These are phyloP conservation scores for Trichophaea hybrida DNA, from an alignment of 2,329 filamentous ascomycete species.

Conservation along the genomic window DNA sequence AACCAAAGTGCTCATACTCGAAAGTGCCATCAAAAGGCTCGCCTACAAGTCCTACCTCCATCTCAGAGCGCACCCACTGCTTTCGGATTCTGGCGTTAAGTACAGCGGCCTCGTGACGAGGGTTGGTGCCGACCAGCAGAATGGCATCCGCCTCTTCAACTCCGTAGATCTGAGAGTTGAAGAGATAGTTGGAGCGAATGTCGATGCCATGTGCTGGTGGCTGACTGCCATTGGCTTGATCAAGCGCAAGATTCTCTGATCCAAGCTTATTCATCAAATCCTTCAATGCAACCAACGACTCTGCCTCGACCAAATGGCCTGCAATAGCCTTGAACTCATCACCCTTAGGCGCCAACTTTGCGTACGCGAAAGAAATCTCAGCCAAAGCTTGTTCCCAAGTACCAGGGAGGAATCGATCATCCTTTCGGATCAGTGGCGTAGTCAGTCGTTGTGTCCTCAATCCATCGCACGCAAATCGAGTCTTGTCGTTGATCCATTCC, in stretches of 20 bases:
- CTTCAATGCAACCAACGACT: conserved; percentile 91
- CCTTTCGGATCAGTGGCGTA: conserved; percentile 73
- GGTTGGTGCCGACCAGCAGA: conserved; percentile 86
- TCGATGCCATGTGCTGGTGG: conserved; percentile 88
- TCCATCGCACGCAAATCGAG: conserved; percentile 88
- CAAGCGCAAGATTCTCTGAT: conserved; percentile 87
- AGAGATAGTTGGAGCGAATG: conserved; percentile 83
- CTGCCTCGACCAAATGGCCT: conserved; percentile 79
- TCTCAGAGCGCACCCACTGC: conserved; percentile 89
- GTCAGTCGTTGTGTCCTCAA: conserved; percentile 92
- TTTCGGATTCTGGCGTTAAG: conserved; percentile 95
- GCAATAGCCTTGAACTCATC: conserved; percentile 95
- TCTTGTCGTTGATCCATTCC: conserved; percentile 99
- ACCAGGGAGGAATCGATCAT: conserved; percentile 80
- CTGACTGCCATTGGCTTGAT: conserved; percentile 68
- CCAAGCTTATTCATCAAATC: conserved; percentile 92
- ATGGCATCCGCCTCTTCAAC: conserved; percentile 89
- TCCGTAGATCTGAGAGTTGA: conserved; percentile 90
- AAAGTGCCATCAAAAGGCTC: conserved; percentile 89
- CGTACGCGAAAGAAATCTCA: conserved; percentile 69
- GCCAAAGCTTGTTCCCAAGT: conserved; percentile 92
- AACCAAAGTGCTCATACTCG: conserved; percentile 81
- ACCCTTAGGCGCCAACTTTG: conserved; percentile 63
- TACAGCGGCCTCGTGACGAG: conserved; percentile 84
- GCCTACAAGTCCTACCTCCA: conserved; percentile 82